Evolutionary conservation across 2,329 filamentous ascomycete species (phyloP), one percentile per base, ranked within the genome.

Genomic region (Phialophora expanda): DNA sequence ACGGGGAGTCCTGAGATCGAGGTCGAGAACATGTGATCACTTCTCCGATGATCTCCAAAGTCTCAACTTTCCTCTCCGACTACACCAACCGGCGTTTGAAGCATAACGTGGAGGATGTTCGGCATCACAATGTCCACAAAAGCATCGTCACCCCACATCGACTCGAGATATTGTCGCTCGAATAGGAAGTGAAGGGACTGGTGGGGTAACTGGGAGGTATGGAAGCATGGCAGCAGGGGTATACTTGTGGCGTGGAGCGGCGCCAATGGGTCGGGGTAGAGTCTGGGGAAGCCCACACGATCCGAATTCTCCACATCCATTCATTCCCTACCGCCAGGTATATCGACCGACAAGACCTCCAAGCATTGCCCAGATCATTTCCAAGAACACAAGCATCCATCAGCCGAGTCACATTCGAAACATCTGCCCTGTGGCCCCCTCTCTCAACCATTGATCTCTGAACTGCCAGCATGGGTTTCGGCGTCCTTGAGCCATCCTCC

Each of bases 161-260:
- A 61, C 28, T 22, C 6, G n/a, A 41, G n/a, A 61, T 48, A 12
- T n/a, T 30, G 60, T 55, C 34, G 26, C 48, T 62, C 12, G 38
- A 44, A 56, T 20, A 55, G 48, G 30, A 62, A 28, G 17, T 41
- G 32, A 41, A 44, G 60, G 50, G 30, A 54, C 9, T 28, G 28
- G 59, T 62, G 60, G 60, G 60, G 60, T 62, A 55, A 44, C 30
- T n/a, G 46, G 9, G 44, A 54, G 34, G 44, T 17, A 41, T 24
- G 58, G 56, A 34, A 24, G 46, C 32, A 53, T 61, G 6, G 12
- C 57, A 17, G 46, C 56, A 24, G n/a, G 38, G 56, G 26, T 32
- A 11, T 9, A 17, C 30, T 8, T 22, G 28, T 14, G 3, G n/a
- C n/a, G 54, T 38, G n/a, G 32, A 56, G 8, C 30, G 30, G 30